Conservation (phyloP, 495 filamentous ascomycete genomes). For the Penicillium desertorum region DNA sequence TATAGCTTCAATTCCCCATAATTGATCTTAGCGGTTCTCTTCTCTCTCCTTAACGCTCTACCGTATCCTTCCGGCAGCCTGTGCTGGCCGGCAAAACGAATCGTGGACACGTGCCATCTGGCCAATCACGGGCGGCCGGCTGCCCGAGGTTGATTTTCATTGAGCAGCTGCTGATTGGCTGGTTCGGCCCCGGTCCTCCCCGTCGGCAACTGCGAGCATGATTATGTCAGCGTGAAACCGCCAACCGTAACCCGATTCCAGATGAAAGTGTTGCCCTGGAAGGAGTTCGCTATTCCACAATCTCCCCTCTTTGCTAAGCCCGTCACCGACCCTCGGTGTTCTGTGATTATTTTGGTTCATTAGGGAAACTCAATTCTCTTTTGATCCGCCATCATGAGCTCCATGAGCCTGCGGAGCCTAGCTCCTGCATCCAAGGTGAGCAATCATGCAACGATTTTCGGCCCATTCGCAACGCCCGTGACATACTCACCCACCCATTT, state of each 20-base stretch:
- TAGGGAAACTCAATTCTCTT: slow-evolving; percentile 31
- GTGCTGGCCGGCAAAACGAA: slow-evolving; percentile 36
- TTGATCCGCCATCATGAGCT: slow-evolving; percentile 55
- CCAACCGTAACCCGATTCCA: slow-evolving; percentile 35
- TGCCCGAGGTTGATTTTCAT: slow-evolving; percentile 41
- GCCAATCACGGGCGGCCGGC: slow-evolving; percentile 35
- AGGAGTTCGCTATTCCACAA: slow-evolving; percentile 24
- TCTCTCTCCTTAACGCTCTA: not conserved
- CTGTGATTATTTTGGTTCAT: slow-evolving; percentile 27
- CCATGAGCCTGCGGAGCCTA: slow-evolving; percentile 58
- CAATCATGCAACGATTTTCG: slow-evolving; percentile 29
- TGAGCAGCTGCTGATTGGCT: slow-evolving; percentile 35
- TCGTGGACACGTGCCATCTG: slow-evolving; percentile 34
- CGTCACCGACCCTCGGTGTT: slow-evolving; percentile 26
- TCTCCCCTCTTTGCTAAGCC: slow-evolving; percentile 28
- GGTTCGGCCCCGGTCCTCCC: slow-evolving; percentile 34
- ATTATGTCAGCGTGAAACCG: slow-evolving; percentile 48
- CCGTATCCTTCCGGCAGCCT: slow-evolving; percentile 19
- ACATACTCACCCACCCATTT: slow-evolving; percentile 27
- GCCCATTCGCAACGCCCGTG: slow-evolving; percentile 17
- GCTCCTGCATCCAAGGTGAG: slow-evolving; percentile 56
- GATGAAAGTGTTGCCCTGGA: slow-evolving; percentile 22
- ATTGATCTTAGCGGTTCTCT: not conserved
- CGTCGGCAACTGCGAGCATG: slow-evolving; percentile 39
- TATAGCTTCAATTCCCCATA: not conserved